These are phyloP conservation scores for Tolypocladium tundrense DNA, from an alignment of 2,329 filamentous ascomycete species.

Conservation along the genomic window DNA sequence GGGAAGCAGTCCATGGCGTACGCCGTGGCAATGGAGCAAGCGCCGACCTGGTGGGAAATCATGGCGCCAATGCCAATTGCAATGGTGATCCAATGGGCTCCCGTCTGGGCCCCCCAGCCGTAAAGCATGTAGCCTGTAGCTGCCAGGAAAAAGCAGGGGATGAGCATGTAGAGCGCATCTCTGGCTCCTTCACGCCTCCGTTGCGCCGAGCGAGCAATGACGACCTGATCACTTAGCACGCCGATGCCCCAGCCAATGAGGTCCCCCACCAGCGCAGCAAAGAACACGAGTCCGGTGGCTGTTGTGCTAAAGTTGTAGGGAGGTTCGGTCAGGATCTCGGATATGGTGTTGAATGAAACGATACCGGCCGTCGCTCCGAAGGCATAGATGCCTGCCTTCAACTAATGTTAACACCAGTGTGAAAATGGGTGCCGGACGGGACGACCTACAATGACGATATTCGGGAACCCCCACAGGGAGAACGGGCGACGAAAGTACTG, in stretches of 20 bases:
- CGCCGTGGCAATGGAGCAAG: background rate
- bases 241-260: background rate
- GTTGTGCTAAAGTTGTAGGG: background rate
- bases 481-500: background rate
- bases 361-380: background rate
- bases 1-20: background rate
- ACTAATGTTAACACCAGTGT: background rate
- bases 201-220: background rate
- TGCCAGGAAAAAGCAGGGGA: background rate
- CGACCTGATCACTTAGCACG: background rate
- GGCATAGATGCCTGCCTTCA: background rate
- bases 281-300: background rate
- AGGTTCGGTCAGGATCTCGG: background rate
- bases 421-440: background rate
- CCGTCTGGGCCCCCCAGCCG: background rate
- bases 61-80: background rate
- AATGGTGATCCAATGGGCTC: background rate
- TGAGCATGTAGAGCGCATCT: background rate
- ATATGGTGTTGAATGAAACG: background rate
- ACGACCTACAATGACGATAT: background rate
- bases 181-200: background rate
- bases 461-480: background rate
- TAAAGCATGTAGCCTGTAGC: background rate
- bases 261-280: background rate
- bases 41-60: background rate